Conservation (phyloP, 352 stramenopile species). For the Phytophthora syringae region DNA sequence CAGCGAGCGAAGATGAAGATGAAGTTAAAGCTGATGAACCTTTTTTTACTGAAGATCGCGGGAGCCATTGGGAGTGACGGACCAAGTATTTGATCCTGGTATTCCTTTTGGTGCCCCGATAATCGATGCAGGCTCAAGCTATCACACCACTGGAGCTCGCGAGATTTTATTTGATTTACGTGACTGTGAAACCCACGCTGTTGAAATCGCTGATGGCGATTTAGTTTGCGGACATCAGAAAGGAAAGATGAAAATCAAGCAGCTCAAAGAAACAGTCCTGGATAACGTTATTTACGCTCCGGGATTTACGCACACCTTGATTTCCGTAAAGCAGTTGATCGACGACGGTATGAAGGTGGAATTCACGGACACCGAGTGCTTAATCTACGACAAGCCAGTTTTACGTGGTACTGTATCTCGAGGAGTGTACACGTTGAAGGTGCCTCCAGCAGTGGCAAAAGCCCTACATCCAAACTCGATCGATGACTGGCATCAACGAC, state of each 20-base stretch:
- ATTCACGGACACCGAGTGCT: constrained; percentile 6
- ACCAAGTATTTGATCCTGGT: not conserved
- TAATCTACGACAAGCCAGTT: constrained; percentile 11
- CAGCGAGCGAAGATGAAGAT: not conserved
- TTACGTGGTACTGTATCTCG: not conserved
- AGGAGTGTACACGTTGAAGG: constrained; percentile 1
- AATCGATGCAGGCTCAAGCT: constrained; percentile 9
- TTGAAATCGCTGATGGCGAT: constrained; percentile 9
- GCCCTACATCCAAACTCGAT: not conserved
- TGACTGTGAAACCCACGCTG: constrained; percentile 5
- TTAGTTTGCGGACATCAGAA: not conserved
- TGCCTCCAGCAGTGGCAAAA: not conserved
- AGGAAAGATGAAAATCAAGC: constrained; percentile 2
- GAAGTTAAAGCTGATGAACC: constrained; percentile 1
- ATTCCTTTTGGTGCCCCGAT: constrained; percentile 4
- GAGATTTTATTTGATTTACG: constrained; percentile 3
- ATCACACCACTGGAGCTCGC: constrained; percentile 5
- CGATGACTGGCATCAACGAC: constrained; percentile 9
- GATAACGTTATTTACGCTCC: constrained; percentile 8
- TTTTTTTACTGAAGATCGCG: constrained; percentile 6
- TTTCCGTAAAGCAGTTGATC: constrained; percentile 19
- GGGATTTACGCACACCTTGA: constrained; percentile 4
- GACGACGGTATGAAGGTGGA: constrained; percentile 14
- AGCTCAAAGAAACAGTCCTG: not conserved
- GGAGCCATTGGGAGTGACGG: not conserved